Evolutionary conservation across 805 yeast species (phyloP).

Genomic region (Danielia reshetovae): DNA sequence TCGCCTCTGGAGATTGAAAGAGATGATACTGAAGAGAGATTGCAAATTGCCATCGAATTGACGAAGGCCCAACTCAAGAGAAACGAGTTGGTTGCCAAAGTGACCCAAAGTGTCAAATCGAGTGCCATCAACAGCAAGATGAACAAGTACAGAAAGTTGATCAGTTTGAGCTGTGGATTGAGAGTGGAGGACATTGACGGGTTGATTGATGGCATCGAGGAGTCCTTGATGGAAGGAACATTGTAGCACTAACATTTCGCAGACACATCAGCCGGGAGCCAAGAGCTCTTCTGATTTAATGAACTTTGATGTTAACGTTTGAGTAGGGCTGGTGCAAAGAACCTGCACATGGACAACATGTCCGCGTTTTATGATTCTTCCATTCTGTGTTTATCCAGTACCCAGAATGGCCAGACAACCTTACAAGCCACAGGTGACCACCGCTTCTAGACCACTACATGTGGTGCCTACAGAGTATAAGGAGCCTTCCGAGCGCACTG

Average conservation of each 20-base stretch:
- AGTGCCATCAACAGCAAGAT: slow-evolving; percentile 52
- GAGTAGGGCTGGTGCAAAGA: neutral
- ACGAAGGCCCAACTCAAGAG: slow-evolving; percentile 53
- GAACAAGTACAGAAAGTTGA: slow-evolving; percentile 73
- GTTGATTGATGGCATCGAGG: slow-evolving; percentile 67
- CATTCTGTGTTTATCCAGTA: neutral
- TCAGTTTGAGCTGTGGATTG: slow-evolving; percentile 73
- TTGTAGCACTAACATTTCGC: neutral
- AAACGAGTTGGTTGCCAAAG: slow-evolving; percentile 37
- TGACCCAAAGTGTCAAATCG: slow-evolving; percentile 43
- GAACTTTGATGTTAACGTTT: neutral
- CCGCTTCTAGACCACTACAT: neutral
- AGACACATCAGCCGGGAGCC: too few relatives aligned
- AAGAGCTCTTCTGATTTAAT: too few relatives aligned
- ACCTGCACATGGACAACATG: too few relatives aligned
- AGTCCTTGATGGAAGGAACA: slow-evolving; percentile 13
- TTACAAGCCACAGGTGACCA: neutral
- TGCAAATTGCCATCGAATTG: slow-evolving; percentile 24
- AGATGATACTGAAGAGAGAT: slow-evolving; percentile 1
- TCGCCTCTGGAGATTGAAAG: neutral
- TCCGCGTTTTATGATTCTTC: neutral
- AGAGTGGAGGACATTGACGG: slow-evolving; percentile 77
- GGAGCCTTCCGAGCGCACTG: slow-evolving; percentile 14
- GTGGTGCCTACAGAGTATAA: slow-evolving; percentile 17
- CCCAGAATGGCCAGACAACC: neutral